phyloP scores from a whole-genome alignment of 129 eudicot species.

The Gnaphalium uliginosum region DNA sequence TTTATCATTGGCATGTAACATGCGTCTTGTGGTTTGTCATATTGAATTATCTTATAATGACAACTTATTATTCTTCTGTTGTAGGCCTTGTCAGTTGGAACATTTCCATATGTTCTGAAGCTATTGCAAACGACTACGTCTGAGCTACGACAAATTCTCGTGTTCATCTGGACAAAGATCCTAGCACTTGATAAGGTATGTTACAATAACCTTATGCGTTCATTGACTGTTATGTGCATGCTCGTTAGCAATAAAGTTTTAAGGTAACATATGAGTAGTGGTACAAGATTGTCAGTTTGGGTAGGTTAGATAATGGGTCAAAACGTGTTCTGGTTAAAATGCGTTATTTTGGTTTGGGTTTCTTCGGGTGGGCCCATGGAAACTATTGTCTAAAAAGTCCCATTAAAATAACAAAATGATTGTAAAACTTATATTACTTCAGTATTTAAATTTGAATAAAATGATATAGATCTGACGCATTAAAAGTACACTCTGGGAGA shows the following conservation, averaged over 20 bases:
- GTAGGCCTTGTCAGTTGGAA: slow-evolving; percentile 97
- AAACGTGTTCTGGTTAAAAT: not conserved
- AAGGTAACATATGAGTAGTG: not conserved
- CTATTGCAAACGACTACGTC: slow-evolving; percentile 93
- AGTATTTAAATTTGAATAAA: not conserved
- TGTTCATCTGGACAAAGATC: slow-evolving; percentile 97
- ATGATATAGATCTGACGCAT: not conserved
- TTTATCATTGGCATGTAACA: slow-evolving; percentile 13
- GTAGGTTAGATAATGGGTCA: not conserved
- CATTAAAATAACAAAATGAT: too few species aligned
- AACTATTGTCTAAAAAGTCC: not conserved
- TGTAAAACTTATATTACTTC: too few species aligned
- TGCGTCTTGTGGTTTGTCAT: slow-evolving; percentile 5
- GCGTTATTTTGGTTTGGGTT: not conserved
- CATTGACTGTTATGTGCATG: not conserved
- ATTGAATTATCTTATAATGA: not conserved
- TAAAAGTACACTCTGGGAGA: not conserved
- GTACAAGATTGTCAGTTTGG: not conserved
- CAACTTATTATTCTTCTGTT: slow-evolving; percentile 33
- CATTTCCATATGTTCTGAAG: slow-evolving; percentile 90
- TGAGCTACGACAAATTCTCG: slow-evolving; percentile 92
- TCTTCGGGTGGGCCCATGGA: not conserved
- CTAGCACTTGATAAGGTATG: slow-evolving; percentile 93
- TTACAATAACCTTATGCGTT: not conserved
- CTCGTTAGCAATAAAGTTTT: not conserved